Base-by-base conservation (phyloP, 2,329 filamentous ascomycete species). In the Macrophomina phaseolina region DNA sequence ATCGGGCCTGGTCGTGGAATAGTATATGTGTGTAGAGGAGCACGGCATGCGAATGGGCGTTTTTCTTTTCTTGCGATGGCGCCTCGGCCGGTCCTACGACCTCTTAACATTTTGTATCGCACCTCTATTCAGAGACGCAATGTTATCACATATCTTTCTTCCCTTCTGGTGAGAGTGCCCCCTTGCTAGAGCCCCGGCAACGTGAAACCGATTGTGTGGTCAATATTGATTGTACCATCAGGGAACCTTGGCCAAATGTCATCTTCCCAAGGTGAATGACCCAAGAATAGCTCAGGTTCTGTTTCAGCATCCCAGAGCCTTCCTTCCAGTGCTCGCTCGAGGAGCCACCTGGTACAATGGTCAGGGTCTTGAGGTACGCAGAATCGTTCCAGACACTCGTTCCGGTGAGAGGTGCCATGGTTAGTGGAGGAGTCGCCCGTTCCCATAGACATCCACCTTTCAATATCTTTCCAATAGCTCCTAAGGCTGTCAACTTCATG, bases 1-100 rank as follows among this genome's bases (percentile, higher is more conserved):
- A 40, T 81, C 76, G 69, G 80, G 83, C 49, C 71, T 89, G 66
- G 81, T 79, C 32, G 73, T 87, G 58, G 69, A 73, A 9, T 80
- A 45, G 49, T 28, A 14, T 9, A 12, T 5, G 8, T 3, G 7
- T 38, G 32, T 52, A 2, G 23, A 23, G 23, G 49, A 52, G 5
- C 4, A 30, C 3, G 12, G 12, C 23, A 30, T 32, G 48, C 23
- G 23, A 23, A 23, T 23, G 23, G 23, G 23, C 23, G 23, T 23
- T 23, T 23, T 23, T 23, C 23, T 23, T 23, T 23, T 23, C 23
- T 23, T 23, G 23, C 23, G 23, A 23, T 23, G 23, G 23, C 23
- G 23, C 23, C 23, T 23, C 23, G 23, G 23, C 23, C 23, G 23
- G 23, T 23, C 23, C 23, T 23, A 23, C 23, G 23, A 23, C 23